Base-by-base conservation (phyloP, 1,284 basidiomycete species). In the Athelia psychrophila region DNA sequence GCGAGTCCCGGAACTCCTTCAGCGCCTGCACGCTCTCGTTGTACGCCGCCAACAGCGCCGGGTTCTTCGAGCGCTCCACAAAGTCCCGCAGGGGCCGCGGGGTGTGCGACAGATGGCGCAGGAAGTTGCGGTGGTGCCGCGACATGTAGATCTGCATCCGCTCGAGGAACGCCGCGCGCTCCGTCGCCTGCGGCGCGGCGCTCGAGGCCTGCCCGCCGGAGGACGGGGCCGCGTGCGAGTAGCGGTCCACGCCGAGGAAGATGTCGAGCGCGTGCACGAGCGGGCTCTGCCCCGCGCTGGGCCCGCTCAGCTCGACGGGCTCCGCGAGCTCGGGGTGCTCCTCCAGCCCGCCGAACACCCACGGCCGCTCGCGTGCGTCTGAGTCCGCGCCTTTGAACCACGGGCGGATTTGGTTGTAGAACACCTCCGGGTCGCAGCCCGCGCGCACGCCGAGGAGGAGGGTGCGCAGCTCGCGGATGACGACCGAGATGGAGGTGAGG, bases 71-170 rank as follows among this genome's bases (percentile, higher is more conserved):
- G 51, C 51, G 25, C 1, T 65, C 33, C 6, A 60, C 58, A 2
- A 69, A 46, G 42, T 49, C 66, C 51, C 81, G 84, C 52, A 84
- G 73, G 12, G 77, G 86, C 44, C 81, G 77, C 6, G 76, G 84
- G 60, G 74, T 83, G 1, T 76, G 66, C n/a, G 77, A 75, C 50
- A 98, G 81, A 63, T 97, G 93, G 44, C 79, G 77, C 35, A 98
- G 79, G 75, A 98, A 98, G 18, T 81, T 77, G 42, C 95, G 88
- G 69, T 98, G 96, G 61, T 91, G 88, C 3, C 83, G 82, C 0
- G 95, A 94, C 94, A 97, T 97, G 74, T 95, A 96, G 12, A 74
- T 70, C 59, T 88, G 83, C 92, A 95, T 95, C 50, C 89, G 83
- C 36, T 81, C 76, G 46, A 95, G 79, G 68, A 94, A 89, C 60